Percentiles rank a stretch among this genome's conserved stretches.
Evolutionary conservation across 176 grass and related monocot genomes (phyloP).

Genomic region (Dactylis glomerata): DNA sequence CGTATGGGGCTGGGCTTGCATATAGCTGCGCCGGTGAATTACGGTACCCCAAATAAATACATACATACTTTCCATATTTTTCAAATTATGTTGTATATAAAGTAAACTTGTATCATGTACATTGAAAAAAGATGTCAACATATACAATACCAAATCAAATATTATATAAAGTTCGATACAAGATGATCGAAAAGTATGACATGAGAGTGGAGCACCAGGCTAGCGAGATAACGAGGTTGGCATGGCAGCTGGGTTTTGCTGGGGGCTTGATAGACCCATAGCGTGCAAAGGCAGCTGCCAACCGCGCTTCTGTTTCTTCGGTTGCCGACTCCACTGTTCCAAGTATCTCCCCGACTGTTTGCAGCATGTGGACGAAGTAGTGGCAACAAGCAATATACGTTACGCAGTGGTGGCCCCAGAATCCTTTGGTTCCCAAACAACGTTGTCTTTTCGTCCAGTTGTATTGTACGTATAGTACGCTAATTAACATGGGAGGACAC

Average conservation of each 20-base stretch:
- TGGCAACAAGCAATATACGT: neutral
- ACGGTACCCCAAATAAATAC: no score
- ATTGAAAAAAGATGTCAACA: no score
- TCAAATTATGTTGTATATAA: no score
- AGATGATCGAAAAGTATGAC: neutral
- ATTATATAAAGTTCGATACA: neutral
- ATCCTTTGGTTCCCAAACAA: neutral
- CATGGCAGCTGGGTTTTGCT: constrained; percentile 11
- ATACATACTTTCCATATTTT: no score
- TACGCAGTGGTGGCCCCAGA: neutral
- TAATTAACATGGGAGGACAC: neutral
- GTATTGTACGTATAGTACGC: neutral
- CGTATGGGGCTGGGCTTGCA: no score
- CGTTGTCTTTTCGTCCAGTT: neutral
- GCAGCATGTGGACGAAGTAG: constrained; percentile 23
- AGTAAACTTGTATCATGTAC: no score
- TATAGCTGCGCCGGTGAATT: no score
- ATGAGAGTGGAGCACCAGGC: constrained; percentile 12
- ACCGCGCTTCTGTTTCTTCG: neutral
- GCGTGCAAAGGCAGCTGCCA: neutral
- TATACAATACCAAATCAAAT: no score
- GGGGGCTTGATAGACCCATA: neutral
- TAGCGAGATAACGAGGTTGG: constrained; percentile 21
- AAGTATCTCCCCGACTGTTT: neutral
- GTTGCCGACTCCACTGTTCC: constrained; percentile 19